phyloP scores from a whole-genome alignment of 495 filamentous ascomycete genomes.

The Penicillium herquei region DNA sequence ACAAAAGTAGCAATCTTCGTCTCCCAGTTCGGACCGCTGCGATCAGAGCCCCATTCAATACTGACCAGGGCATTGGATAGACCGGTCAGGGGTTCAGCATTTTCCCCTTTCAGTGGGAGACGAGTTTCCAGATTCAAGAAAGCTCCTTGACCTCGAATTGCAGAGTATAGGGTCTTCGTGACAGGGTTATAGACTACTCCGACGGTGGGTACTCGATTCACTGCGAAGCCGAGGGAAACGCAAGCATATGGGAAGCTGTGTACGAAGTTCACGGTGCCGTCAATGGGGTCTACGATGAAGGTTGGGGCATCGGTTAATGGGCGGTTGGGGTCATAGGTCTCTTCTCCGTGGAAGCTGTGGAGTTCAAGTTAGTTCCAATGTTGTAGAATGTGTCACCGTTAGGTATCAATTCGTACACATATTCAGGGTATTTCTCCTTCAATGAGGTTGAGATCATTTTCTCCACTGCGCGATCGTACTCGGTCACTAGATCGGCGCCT shows the following conservation, averaged over 20 bases:
- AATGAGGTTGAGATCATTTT: conserved; percentile 67
- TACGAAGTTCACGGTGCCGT: conserved; percentile 88
- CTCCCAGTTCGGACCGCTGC: conserved; percentile 72
- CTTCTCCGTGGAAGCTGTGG: conserved; percentile 71
- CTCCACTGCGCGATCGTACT: conserved; percentile 83
- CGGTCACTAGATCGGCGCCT: conserved; percentile 84
- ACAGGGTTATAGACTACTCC: conserved; percentile 87
- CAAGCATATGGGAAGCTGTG: conserved; percentile 78
- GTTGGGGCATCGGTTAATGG: conserved; percentile 68
- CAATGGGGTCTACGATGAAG: conserved; percentile 87
- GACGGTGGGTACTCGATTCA: conserved; percentile 61
- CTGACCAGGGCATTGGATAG: conserved; percentile 63
- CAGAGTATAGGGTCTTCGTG: conserved; percentile 65
- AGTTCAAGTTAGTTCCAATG: not conserved
- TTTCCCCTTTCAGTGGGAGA: conserved; percentile 52
- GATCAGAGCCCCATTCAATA: conserved; percentile 76
- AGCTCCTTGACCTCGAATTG: conserved; percentile 65
- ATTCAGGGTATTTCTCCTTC: conserved; percentile 61
- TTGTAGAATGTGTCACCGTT: too few relatives aligned
- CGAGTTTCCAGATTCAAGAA: conserved; percentile 54
- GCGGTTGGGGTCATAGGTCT: conserved; percentile 72
- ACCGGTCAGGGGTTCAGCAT: conserved; percentile 53
- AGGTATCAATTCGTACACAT: conserved; percentile 36
- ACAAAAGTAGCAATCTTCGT: conserved; percentile 70
- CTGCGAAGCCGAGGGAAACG: conserved; percentile 76